A percentile compares a stretch with the other conserved stretches of the same genome.
Evolutionary conservation across 805 yeast genomes (phyloP).

Genomic region (Kuraishia ogatae): DNA sequence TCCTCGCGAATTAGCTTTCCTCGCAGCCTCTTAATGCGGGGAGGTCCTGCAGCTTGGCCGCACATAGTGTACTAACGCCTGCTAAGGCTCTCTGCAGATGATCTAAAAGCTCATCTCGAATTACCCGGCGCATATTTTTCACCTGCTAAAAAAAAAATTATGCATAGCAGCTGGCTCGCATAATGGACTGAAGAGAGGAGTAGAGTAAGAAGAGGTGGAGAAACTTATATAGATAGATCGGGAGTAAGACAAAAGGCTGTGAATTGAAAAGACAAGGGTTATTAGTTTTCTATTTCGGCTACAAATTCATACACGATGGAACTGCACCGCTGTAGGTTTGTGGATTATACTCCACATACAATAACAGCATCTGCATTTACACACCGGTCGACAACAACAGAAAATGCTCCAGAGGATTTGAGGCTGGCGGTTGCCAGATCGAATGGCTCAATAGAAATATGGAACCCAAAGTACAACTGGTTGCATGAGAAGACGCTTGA

Average conservation of each 20-base stretch:
- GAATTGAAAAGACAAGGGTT: conserved; percentile 1
- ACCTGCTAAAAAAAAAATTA: not conserved
- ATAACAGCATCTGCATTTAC: conserved; percentile 79
- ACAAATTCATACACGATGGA: conserved; percentile 34
- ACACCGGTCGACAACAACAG: conserved; percentile 36
- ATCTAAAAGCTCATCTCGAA: not conserved
- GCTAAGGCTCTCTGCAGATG: not conserved
- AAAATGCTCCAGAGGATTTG: conserved; percentile 42
- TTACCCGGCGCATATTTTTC: not conserved
- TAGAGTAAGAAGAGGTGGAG: no score
- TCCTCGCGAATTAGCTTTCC: no score
- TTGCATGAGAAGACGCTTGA: conserved; percentile 61
- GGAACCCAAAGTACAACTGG: conserved; percentile 87
- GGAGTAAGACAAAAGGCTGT: not conserved
- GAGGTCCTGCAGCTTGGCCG: no score
- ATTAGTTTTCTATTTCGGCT: not conserved
- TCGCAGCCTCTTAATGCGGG: no score
- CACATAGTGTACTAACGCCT: no score
- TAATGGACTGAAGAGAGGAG: not conserved
- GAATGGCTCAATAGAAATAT: conserved; percentile 91
- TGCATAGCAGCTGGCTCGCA: not conserved
- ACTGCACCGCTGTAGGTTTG: conserved; percentile 86
- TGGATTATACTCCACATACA: conserved; percentile 78
- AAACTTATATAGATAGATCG: no score
- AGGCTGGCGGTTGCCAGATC: conserved; percentile 87